Conservation (phyloP, 2,329 filamentous ascomycete species). For the Claviceps arundinis region DNA sequence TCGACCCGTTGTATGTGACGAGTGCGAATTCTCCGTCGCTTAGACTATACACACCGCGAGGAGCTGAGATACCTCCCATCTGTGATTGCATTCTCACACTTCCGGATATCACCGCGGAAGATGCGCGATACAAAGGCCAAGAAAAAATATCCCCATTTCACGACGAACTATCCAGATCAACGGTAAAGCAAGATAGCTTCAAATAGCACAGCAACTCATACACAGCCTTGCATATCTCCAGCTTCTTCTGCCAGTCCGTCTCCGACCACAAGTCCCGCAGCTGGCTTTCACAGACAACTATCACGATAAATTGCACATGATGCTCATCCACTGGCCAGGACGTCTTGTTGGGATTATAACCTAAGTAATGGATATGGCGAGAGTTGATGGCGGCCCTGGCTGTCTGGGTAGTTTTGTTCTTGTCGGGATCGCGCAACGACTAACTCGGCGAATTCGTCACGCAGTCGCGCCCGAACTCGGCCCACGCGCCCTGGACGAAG, state of each 20-base stretch:
- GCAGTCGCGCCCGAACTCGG: too few relatives aligned
- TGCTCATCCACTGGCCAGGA: slow-evolving; percentile 24
- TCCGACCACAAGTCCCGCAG: slow-evolving; percentile 19
- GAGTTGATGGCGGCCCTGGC: slow-evolving; percentile 20
- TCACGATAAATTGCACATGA: slow-evolving; percentile 24
- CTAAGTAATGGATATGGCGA: too few relatives aligned
- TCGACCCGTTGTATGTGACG: too few relatives aligned
- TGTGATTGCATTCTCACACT: too few relatives aligned
- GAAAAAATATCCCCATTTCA: too few relatives aligned
- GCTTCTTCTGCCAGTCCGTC: too few relatives aligned
- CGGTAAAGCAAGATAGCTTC: not conserved
- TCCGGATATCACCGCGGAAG: not conserved
- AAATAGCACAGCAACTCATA: not conserved
- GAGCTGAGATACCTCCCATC: too few relatives aligned
- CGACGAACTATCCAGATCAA: not conserved
- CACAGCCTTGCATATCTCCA: slow-evolving; percentile 8
- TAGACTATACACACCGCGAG: too few relatives aligned
- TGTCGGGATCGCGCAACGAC: too few relatives aligned
- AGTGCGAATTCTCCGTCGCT: too few relatives aligned
- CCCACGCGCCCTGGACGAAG: slow-evolving; percentile 21
- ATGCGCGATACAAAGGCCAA: not conserved
- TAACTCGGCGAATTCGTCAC: too few relatives aligned
- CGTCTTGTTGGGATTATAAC: slow-evolving; percentile 21
- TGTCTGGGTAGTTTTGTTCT: too few relatives aligned
- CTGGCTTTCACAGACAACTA: slow-evolving; percentile 21